Evolutionary conservation across 139 green algal genomes (phyloP), one percentile per base, ranked within the genome.

Genomic region (Mesostigma viride): DNA sequence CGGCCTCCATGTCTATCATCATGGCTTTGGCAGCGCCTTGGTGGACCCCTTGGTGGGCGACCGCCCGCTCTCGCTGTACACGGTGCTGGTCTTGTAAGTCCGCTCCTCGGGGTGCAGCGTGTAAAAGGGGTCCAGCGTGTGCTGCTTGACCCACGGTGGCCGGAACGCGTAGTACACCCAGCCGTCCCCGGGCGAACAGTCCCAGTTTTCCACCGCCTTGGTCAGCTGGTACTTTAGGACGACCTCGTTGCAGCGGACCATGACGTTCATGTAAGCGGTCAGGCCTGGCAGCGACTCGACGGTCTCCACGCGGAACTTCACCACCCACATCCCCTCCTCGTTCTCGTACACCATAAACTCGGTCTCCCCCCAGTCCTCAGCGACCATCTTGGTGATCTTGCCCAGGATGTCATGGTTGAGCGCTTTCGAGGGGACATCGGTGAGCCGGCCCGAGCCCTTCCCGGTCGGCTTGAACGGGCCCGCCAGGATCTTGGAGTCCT

Each of bases 251-350:
- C 70, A 78, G 24, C 80, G 73, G 30, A 85, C 32, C 46, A 85
- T 80, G 1, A 83, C 69, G 48, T 83, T 82, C 80, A 85, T 85
- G 74, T 85, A 85, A 4, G 80, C 70, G 0, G 48, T 5, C 68
- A 85, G 68, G 1, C 80, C 80, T 8, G 67, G 58, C 46, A 70
- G 28, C 1, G 44, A 67, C 61, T 83, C 75, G 34, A 81, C 71
- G 14, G 17, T 68, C 2, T 65, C 56, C 65, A 72, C 30, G 36
- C 64, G 32, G 58, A 82, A 76, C 35, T 69, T 56, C 35, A 86
- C 47, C 62, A 86, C 80, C 80, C 80, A 86, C 48, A 67, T 69
- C 62, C 82, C 74, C n/a, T 81, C 61, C 24, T 83, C 69, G 53
- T 86, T 86, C 33, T 77, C 69, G 69, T 83, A 84, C 2, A 86